Base-by-base conservation (phyloP, 2,329 filamentous ascomycete species). In the Penicillium occitanis region DNA sequence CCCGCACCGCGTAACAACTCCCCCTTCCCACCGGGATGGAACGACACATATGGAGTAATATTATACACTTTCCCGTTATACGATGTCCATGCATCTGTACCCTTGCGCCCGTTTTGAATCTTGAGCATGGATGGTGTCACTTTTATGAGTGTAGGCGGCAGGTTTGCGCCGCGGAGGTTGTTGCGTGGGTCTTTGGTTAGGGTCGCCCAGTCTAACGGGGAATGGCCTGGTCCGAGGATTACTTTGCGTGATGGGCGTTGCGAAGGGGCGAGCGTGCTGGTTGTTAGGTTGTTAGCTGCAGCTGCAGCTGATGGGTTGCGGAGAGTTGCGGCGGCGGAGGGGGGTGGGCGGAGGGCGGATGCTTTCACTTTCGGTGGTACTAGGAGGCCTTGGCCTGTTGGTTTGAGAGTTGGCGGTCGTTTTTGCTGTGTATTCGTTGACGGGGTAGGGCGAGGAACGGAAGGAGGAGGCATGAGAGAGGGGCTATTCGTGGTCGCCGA, bases 31-130 rank as follows among this genome's bases (percentile, higher is more conserved):
- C 95, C 95, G 0, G 95, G 95, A 76, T 99, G 95, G 75, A 93
- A 99, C 1, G 91, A 88, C 42, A 93, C 76, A 75, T 98, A 99
- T 0, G 94, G 92, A 0, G 90, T 90, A 66, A 99, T 89, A 74
- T 98, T 98, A 80, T 98, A 99, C 33, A 98, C 94, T 73, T 91
- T 91, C 1, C 94, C 93, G 67, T 92, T 90, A 68, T 96, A 89
- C 1, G 88, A 91, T 67, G 91, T 96, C 95, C 95, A 99, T 0
- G 93, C 92, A 73, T 96, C 91, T 68, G 86, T 89, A 8, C 92
- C 92, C 74, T 90, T 91, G 35, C 94, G 87, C 0, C 94, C 94
- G 46, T 91, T 96, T 79, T 92, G 88, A 46, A 82, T 79, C 75
- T 89, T 90, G 13, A 99, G 84, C 84, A 92, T 87, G 5, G 88